These are phyloP conservation scores for Protomyces arabidopsidicola DNA, from an alignment of 1,139 yeast genomes.

Conservation along the genomic window DNA sequence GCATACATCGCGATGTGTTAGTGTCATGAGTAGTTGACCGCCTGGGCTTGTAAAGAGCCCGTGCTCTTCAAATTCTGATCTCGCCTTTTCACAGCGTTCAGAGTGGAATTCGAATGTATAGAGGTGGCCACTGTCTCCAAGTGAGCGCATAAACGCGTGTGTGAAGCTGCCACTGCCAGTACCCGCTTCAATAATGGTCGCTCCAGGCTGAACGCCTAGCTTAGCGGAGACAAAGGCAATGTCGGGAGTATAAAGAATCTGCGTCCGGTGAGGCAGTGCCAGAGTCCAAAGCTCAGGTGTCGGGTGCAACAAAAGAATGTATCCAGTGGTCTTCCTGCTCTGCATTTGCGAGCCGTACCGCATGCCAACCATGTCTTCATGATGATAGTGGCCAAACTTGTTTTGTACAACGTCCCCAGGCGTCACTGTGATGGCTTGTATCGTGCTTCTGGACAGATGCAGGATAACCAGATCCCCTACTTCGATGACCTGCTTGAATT, in stretches of 20 bases:
- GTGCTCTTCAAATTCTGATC: slow-evolving; percentile 68
- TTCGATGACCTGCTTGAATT: slow-evolving; percentile 10
- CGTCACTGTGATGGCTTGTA: slow-evolving; percentile 71
- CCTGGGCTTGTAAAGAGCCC: slow-evolving; percentile 47
- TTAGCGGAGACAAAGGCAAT: slow-evolving; percentile 85
- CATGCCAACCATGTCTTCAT: slow-evolving; percentile 73
- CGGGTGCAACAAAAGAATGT: slow-evolving; percentile 81
- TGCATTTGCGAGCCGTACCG: slow-evolving; percentile 82
- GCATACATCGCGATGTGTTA: slow-evolving; percentile 93
- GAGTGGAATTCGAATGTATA: slow-evolving; percentile 90
- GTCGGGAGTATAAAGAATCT: slow-evolving; percentile 94
- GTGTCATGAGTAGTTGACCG: slow-evolving; percentile 41
- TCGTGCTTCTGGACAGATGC: slow-evolving; percentile 56
- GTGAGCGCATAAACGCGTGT: slow-evolving; percentile 73
- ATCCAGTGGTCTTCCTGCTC: slow-evolving; percentile 74
- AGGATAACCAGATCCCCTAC: slow-evolving; percentile 23
- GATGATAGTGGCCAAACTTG: slow-evolving; percentile 82
- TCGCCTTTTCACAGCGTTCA: slow-evolving; percentile 74
- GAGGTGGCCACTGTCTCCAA: slow-evolving; percentile 54
- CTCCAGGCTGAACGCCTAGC: slow-evolving; percentile 65
- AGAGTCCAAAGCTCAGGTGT: slow-evolving; percentile 95
- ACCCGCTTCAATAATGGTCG: slow-evolving; percentile 89
- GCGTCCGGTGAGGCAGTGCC: slow-evolving; percentile 94
- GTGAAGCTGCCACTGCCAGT: slow-evolving; percentile 97
- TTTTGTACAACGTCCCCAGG: slow-evolving; percentile 58